Conservation (phyloP, 1,284 basidiomycete genomes). For the Ceratobasidium sp. region DNA sequence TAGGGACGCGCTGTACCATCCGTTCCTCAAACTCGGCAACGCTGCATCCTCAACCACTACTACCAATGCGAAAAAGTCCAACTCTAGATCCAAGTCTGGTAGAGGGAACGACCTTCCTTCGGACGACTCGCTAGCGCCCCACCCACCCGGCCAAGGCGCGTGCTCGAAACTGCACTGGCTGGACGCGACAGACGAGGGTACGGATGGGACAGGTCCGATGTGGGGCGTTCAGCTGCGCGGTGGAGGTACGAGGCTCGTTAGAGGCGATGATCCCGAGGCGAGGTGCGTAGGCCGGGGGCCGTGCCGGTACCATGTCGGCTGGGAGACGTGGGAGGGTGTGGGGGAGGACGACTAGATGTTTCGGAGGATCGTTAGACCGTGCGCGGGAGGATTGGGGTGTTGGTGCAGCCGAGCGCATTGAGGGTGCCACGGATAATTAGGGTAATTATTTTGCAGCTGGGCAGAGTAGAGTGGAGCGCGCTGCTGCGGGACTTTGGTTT, state of each 20-base stretch:
- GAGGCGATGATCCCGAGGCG: constrained; percentile 43
- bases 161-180: constrained; percentile 31
- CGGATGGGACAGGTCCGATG: neutral
- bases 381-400: neutral
- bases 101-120: neutral
- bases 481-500: neutral
- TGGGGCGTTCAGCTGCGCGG: constrained; percentile 29
- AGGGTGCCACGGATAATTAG: too few relatives aligned
- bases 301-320: constrained; percentile 31
- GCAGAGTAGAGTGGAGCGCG: too few relatives aligned
- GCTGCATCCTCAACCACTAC: constrained; percentile 4
- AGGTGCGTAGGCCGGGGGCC: constrained; percentile 20
- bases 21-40: constrained; percentile 65
- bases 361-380: too few relatives aligned
- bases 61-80: constrained; percentile 53
- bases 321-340: constrained; percentile 30
- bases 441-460: too few relatives aligned
- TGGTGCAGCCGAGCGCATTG: neutral
- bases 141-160: constrained; percentile 35
- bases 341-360: constrained; percentile 20
- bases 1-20: constrained; percentile 76
- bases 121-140: constrained; percentile 30
- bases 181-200: constrained; percentile 25
- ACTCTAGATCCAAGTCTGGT: neutral
- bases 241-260: constrained; percentile 27